Percentiles rank a stretch among this genome's conserved stretches.
Evolutionary conservation across 148 eudicot genomes (phyloP).

Genomic region (Beta vulgaris): DNA sequence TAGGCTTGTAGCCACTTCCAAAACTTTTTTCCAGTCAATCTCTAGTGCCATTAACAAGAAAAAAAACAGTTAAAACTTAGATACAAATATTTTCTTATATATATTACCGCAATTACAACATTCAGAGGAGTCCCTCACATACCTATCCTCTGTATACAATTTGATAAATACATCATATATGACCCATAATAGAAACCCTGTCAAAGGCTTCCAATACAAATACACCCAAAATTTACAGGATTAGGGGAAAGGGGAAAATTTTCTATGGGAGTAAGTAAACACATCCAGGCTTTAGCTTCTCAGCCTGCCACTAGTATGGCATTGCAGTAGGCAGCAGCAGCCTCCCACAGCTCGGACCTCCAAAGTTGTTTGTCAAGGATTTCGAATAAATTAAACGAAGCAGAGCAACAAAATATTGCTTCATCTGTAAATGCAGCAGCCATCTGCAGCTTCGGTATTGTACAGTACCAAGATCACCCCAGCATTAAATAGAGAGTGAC

Average conservation of each 20-base stretch:
- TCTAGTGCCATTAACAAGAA: slow-evolving; percentile 1
- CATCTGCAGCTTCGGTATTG: slow-evolving; percentile 16
- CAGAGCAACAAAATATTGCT: background rate
- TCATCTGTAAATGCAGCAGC: background rate
- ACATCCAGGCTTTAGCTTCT: too few species aligned
- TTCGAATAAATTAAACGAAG: background rate
- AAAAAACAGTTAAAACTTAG: background rate
- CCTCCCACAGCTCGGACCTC: slow-evolving; percentile 6
- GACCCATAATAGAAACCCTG: background rate
- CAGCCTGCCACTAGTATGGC: slow-evolving; percentile 20
- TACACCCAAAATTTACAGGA: slow-evolving; percentile 8
- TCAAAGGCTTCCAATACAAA: background rate
- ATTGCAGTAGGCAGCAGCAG: slow-evolving; percentile 16
- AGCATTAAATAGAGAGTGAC: slow-evolving; percentile 13
- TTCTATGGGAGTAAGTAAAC: background rate
- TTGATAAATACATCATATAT: background rate
- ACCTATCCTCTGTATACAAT: background rate
- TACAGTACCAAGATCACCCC: slow-evolving; percentile 6
- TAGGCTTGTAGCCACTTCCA: too few species aligned
- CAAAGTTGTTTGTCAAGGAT: background rate
- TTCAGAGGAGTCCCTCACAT: slow-evolving; percentile 7
- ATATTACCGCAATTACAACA: slow-evolving; percentile 4
- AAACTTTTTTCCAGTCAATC: too few species aligned
- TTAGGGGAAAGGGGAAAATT: background rate
- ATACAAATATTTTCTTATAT: slow-evolving; percentile 2